Base-by-base conservation (phyloP, 2,329 filamentous ascomycete species). In the Ilyonectria sp. region DNA sequence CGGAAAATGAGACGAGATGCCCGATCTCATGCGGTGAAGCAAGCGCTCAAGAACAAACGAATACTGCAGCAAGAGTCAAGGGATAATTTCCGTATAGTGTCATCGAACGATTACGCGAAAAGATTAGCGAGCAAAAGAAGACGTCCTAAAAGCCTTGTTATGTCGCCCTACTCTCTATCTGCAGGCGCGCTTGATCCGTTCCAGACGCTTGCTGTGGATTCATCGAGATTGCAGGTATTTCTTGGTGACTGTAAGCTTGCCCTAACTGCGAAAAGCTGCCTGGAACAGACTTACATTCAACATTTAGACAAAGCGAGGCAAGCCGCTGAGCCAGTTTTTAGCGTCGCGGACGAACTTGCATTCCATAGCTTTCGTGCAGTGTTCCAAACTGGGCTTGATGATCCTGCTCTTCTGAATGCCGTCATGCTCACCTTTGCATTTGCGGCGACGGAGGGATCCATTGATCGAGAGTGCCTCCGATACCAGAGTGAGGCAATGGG, bases 341-440 rank as follows among this genome's bases (percentile, higher is more conserved):
- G 77, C 19, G 63, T 82, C 29, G 67, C 71, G 1, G 77, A 83
- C 7, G 76, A 80, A n/a, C 74, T 81, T 46, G 74, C 73, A 2
- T 74, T 83, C n/a, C 79, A 81, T 19, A 82, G 77, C 63, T 82
- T 84, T 35, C 68, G 50, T 17, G 76, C 75, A 0, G 75, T 84
- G 33, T 77, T 84, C 26, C 77, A 74, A 59, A 76, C 70, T 4
- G 76, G 78, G 0, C 35, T 80, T 0, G 73, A 76, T 35, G 81
- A 85, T 59, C 76, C 74, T 0, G 81, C 82, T 57, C 77, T 85
- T 6, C 49, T 80, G 1, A 82, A 76, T 65, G 82, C 83, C 0
- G 69, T 80, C 10, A 81, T 83, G 79, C 76, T 83, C n/a, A 78
- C 82, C 0, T 75, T 83, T 49, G 60, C 74, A 10, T 81, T 81